These are phyloP conservation scores for Chaetoceros muelleri DNA, from an alignment of 108 stramenopile species.

Conservation along the genomic window DNA sequence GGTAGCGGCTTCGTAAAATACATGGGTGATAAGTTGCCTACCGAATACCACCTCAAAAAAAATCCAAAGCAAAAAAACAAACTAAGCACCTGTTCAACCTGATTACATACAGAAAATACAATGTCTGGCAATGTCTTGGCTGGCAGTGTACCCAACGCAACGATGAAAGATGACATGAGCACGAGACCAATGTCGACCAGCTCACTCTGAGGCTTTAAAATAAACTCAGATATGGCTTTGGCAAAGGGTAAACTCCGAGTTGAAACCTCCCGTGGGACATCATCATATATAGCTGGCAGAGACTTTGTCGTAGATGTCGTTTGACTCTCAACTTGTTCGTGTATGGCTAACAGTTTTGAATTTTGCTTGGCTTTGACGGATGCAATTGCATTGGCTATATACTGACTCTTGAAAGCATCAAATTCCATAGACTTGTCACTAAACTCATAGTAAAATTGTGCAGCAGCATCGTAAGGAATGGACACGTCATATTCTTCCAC, in stretches of 20 bases:
- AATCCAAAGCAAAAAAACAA: slow-evolving; percentile 29
- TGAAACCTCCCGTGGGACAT: neutral
- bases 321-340: neutral
- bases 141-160: slow-evolving; percentile 28
- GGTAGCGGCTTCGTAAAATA: slow-evolving; percentile 42
- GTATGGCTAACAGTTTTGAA: no score
- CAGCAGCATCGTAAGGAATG: slow-evolving; percentile 26
- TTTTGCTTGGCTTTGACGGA: neutral
- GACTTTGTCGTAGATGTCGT: neutral
- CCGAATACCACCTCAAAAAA: slow-evolving; percentile 35
- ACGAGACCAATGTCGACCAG: slow-evolving; percentile 19
- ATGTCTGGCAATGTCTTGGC: slow-evolving; percentile 9
- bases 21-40: slow-evolving; percentile 24
- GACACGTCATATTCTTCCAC: neutral
- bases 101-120: slow-evolving; percentile 19
- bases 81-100: slow-evolving; percentile 2
- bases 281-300: neutral
- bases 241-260: neutral
- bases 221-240: neutral
- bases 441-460: slow-evolving; percentile 20
- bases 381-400: neutral
- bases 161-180: slow-evolving; percentile 26
- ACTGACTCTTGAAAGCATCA: slow-evolving; percentile 15
- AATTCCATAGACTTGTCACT: slow-evolving; percentile 17
- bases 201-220: neutral